Evolutionary conservation across 2,329 filamentous ascomycete genomes (phyloP), one percentile per base, ranked within the genome.

Genomic region (Sphaerostilbella broomeana): DNA sequence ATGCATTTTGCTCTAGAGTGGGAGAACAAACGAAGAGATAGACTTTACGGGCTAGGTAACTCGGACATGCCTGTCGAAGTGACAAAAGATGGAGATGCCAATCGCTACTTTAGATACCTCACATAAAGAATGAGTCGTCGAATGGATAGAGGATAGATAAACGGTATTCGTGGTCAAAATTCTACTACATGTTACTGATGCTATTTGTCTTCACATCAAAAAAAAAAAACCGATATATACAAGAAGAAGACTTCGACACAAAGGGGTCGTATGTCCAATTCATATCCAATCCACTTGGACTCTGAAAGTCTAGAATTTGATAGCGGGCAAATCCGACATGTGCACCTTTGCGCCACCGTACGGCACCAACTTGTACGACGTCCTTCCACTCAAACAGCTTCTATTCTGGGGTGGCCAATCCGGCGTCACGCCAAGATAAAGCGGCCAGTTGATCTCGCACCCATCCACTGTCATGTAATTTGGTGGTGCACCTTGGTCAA

Each of bases 291-390:
- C 19, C 29, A 19, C 29, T 6, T 17, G 7, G 12, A 25, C 8
- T 8, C 22, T 9, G 12, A 25, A 25, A 12, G 8, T 25, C 22
- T 22, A 44, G 31, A 48, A 35, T 16, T 27, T 35, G 9, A 45
- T 36, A 12, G 43, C 37, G 4, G 51, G 51, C 32, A 54, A 29
- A 20, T 54, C 48, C 7, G 51, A 49, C 51, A 72, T 68, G 43
- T 68, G 67, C 41, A 71, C 48, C 49, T 67, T 69, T 11, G 67
- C 61, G 26, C 62, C 62, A 2, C 65, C 68, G 51, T 65, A 70
- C n/a, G 68, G 69, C 10, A 63, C 57, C 13, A 71, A 42, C n/a
- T 18, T 46, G 17, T 57, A 56, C 10, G 61, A 50, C 34, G 56
- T 52, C n/a, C 49, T 54, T 27, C 55, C 45, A 0, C 60, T 59